phyloP scores from a whole-genome alignment of 257 asterid genomes.

The Haberlea rhodopensis region DNA sequence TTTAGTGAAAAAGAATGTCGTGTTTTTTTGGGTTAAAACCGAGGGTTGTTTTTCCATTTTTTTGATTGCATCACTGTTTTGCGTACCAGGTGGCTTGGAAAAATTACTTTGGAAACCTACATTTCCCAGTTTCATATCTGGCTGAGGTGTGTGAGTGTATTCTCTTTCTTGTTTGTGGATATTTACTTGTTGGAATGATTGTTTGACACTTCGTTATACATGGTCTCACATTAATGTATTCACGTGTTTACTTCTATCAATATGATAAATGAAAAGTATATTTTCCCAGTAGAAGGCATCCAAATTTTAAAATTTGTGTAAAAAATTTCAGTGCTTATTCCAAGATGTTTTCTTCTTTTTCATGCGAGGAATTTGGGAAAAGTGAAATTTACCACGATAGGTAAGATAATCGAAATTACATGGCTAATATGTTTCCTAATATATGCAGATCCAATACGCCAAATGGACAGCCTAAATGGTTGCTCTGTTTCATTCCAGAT shows the following conservation, averaged over 20 bases:
- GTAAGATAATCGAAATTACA: background rate
- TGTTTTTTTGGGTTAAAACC: background rate
- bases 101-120: conserved; percentile 88
- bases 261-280: no score
- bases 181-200: background rate
- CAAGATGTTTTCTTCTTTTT: background rate
- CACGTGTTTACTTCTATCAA: background rate
- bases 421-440: conserved; percentile 19
- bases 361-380: background rate
- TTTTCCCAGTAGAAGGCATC: background rate
- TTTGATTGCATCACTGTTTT: conserved; percentile 33
- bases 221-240: background rate
- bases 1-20: background rate
- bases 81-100: conserved; percentile 91
- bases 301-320: no score
- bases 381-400: background rate
- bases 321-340: background rate
- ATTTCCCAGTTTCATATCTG: conserved; percentile 99
- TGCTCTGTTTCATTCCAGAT: conserved; percentile 80
- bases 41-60: conserved; percentile 18
- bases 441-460: conserved; percentile 74
- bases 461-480: conserved; percentile 99
- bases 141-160: conserved; percentile 66
- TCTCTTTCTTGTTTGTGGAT: background rate
- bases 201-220: background rate